These are phyloP conservation scores for Erythrophleum ivorense DNA, from an alignment of 331 rosid genomes.

Conservation along the genomic window DNA sequence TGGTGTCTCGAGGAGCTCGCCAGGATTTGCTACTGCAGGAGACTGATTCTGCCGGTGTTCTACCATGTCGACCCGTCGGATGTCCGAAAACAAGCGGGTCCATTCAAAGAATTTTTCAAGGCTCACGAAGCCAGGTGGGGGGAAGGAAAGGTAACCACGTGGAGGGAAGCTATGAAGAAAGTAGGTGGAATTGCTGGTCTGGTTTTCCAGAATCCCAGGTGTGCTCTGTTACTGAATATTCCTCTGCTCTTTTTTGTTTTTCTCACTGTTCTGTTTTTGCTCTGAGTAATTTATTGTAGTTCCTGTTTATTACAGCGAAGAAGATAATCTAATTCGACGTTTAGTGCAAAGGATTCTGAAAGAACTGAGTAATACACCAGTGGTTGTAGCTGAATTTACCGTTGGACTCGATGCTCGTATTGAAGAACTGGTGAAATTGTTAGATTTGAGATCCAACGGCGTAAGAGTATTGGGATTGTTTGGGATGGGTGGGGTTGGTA, in stretches of 20 bases:
- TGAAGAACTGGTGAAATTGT: constrained; percentile 19
- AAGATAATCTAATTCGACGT: constrained; percentile 25
- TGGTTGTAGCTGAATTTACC: constrained; percentile 49
- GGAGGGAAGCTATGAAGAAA: constrained; percentile 58
- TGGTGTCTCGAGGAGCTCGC: constrained; percentile 68
- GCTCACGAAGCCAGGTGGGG: constrained; percentile 11
- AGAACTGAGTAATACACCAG: constrained; percentile 59
- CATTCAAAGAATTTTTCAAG: constrained; percentile 37
- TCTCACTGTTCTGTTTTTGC: not conserved
- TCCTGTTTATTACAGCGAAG: constrained; percentile 32
- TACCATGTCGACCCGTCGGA: constrained; percentile 51
- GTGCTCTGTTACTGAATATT: constrained; percentile 15
- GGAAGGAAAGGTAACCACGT: constrained; percentile 1
- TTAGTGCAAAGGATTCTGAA: constrained; percentile 52
- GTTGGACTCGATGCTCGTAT: constrained; percentile 62
- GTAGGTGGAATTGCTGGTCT: constrained; percentile 49
- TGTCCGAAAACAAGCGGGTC: constrained; percentile 53
- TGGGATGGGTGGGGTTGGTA: constrained; percentile 77
- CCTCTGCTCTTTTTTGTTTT: not conserved
- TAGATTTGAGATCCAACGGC: constrained; percentile 50
- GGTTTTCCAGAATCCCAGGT: constrained; percentile 35
- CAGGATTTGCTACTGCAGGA: constrained; percentile 47
- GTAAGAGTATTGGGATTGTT: constrained; percentile 55
- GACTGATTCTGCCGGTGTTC: constrained; percentile 64
- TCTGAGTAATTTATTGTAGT: not conserved